Evolutionary conservation across 345 rosid genomes (phyloP), one percentile per base, ranked within the genome.

Genomic region (Linum lewisii): DNA sequence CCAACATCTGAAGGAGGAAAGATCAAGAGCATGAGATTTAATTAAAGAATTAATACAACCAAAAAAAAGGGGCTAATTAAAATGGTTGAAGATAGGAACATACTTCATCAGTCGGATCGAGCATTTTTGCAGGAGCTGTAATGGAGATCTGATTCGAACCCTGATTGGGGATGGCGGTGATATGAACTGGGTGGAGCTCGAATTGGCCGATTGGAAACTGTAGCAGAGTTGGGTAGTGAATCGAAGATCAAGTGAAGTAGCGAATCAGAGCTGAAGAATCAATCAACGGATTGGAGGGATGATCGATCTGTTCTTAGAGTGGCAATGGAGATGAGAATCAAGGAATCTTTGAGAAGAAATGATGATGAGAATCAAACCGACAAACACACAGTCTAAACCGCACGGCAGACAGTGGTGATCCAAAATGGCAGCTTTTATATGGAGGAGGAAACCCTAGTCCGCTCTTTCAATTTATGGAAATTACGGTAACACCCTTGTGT

Each of bases 371-470:
- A 58, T 19, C 34, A 21, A 42, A 67, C 64, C 59, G 69, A 63
- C 66, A 59, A 47, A 25, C 49, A 57, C 60, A 26, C n/a, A n/a
- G n/a, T 24, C 50, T 51, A 32, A 58, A 29, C 22, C 60, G 47
- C 14, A 50, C 51, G 7, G 62, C 6, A 20, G 67, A n/a, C n/a
- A n/a, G n/a, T n/a, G n/a, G n/a, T 29, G 50, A 54, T 51, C 62
- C 66, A 69, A 69, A 58, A 22, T 23, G 29, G 10, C 9, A 14
- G 60, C 42, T 44, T 72, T 66, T 72, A 72, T 42, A 54, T 66
- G 71, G 61, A 67, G 58, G 49, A 38, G 16, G 68, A 72, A 72
- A 72, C 75, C 75, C 75, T 72, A 72, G 71, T 69, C 47, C 29
- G 0, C 36, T 1, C 5, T 37, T n/a, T n/a, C 24, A 14, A 1